Evolutionary conservation across 2,329 filamentous ascomycete genomes (phyloP), one percentile per base, ranked within the genome.

Genomic region (Neocatenulostroma microsporum): DNA sequence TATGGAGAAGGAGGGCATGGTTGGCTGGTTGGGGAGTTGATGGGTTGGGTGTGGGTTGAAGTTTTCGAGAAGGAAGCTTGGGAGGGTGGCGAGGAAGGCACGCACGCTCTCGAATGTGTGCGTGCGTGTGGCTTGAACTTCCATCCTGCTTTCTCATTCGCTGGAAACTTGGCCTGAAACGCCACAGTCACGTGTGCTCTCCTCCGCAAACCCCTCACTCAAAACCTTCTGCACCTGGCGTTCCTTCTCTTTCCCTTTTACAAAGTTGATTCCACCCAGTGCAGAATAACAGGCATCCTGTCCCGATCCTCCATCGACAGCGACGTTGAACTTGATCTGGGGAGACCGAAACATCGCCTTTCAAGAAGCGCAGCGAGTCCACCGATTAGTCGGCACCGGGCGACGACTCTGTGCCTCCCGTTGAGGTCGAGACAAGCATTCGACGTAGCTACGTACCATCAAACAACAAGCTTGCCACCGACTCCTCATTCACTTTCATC

Each of bases 291-390:
- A 51, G 47, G 48, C 50, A 34, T 47, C 39, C 34, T 39, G 43
- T 45, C 30, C 42, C n/a, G 29, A 36, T 28, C 36, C 29, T 34
- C 30, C 25, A 35, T 36, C 42, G 42, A 45, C 35, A 38, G 35
- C 25, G 59, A 69, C 67, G 76, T 76, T 80, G 76, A 63, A 64
- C n/a, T n/a, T 59, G 59, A 65, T 55, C 62, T 66, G 67, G 68
- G 66, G 60, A 73, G 69, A 72, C 47, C 39, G 55, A 63, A 56
- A 48, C 56, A 17, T 19, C 17, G 49, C 46, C 33, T 48, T 42
- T 49, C 47, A 61, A 61, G 57, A 61, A 60, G 55, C 54, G 51
- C 47, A 36, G 45, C 43, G 51, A 51, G 47, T 43, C 39, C 24
- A 35, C 23, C 40, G 27, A 32, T 34, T 39, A 33, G n/a, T 37